These are phyloP conservation scores for Fusarium bactridioides DNA, from an alignment of 2,329 filamentous ascomycete species.

Conservation along the genomic window DNA sequence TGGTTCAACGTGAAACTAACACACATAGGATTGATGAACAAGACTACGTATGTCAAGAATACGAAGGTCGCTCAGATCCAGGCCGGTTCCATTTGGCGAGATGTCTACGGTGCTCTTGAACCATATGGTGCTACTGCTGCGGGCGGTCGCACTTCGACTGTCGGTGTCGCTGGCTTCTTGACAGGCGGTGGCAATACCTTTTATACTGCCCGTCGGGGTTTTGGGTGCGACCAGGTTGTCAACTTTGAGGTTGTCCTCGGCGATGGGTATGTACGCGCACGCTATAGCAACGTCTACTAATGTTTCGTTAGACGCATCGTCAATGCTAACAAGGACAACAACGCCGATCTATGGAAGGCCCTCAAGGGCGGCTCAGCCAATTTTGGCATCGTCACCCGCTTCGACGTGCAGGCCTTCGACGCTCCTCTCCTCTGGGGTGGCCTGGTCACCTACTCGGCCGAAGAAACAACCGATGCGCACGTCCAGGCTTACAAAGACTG, in stretches of 20 bases:
- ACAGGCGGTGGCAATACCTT: constrained; percentile 39
- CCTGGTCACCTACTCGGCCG: constrained; percentile 16
- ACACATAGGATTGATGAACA: constrained; percentile 8
- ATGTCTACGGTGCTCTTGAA: constrained; percentile 1
- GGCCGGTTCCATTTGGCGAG: constrained; percentile 2
- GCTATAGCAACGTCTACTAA: not conserved
- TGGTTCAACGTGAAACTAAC: not conserved
- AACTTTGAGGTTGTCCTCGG: constrained; percentile 54
- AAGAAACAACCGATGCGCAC: constrained; percentile 19
- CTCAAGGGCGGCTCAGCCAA: constrained; percentile 27
- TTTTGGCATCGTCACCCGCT: constrained; percentile 30
- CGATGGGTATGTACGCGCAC: not conserved
- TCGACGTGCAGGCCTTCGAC: constrained; percentile 27
- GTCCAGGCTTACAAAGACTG: constrained; percentile 24
- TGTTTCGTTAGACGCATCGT: not conserved
- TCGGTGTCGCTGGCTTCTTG: constrained; percentile 42
- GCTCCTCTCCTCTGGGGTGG: constrained; percentile 27
- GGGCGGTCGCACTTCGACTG: not conserved
- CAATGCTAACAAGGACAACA: constrained; percentile 24
- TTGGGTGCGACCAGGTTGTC: constrained; percentile 52
- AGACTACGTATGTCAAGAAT: constrained; percentile 4
- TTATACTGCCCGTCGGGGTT: constrained; percentile 22
- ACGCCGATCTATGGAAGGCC: constrained; percentile 22
- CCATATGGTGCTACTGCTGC: constrained; percentile 12
- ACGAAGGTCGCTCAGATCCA: constrained; percentile 11